A percentile compares a stretch with the other conserved stretches of the same genome.
These are phyloP conservation scores for Gnomoniopsis sp. DNA, from an alignment of 2,329 filamentous ascomycete species.

Conservation along the genomic window DNA sequence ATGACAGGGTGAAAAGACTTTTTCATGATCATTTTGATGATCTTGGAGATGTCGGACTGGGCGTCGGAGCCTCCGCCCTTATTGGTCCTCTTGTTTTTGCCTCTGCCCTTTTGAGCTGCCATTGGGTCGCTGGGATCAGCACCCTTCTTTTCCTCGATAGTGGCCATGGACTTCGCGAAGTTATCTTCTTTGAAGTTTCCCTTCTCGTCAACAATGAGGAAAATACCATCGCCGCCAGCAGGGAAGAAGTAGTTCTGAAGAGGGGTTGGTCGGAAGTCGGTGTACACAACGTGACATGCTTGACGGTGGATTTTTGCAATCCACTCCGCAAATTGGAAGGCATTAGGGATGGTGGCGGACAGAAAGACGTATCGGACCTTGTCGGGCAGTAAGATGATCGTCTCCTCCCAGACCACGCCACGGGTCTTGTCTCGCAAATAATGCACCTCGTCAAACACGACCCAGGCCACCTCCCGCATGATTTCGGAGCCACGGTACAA, in stretches of 20 bases:
- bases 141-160: slow-evolving; percentile 84
- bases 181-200: slow-evolving; percentile 95
- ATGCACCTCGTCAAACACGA: slow-evolving; percentile 97
- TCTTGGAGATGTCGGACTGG: slow-evolving; percentile 87
- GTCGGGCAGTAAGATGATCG: slow-evolving; percentile 94
- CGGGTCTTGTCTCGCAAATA: slow-evolving; percentile 93
- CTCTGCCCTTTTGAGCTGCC: slow-evolving; percentile 79
- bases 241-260: slow-evolving; percentile 98
- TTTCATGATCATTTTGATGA: slow-evolving; percentile 97
- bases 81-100: slow-evolving; percentile 87
- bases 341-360: slow-evolving; percentile 96
- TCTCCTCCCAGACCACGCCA: slow-evolving; percentile 99
- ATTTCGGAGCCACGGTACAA: slow-evolving; percentile 97
- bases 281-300: slow-evolving; percentile 98
- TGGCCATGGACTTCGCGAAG: slow-evolving; percentile 91
- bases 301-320: slow-evolving; percentile 97
- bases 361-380: slow-evolving; percentile 99
- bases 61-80: slow-evolving; percentile 76
- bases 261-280: slow-evolving; percentile 94
- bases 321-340: slow-evolving; percentile 99
- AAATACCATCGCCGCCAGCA: slow-evolving; percentile 85
- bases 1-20: slow-evolving; percentile 98
- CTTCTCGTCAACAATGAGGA: slow-evolving; percentile 94
- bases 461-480: slow-evolving; percentile 99
- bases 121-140: slow-evolving; percentile 76